Conservation (phyloP, 1,139 yeast genomes). For the Taiozyma sp. region DNA sequence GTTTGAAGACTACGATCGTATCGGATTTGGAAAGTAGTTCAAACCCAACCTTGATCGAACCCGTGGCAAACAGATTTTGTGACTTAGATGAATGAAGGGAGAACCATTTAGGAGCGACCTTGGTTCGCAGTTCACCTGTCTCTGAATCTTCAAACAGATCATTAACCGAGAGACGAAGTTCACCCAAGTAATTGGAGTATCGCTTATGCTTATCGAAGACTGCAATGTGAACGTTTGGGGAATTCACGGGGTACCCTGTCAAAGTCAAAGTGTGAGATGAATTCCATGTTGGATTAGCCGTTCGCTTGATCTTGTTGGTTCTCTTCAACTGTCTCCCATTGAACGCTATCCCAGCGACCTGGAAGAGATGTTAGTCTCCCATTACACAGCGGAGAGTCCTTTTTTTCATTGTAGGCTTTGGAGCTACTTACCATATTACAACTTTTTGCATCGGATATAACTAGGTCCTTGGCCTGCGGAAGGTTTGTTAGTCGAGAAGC, state of each 20-base stretch:
- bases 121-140: conserved; percentile 17
- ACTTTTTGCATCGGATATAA: conserved; percentile 10
- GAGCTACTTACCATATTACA: conserved; percentile 11
- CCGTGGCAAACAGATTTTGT: conserved; percentile 50
- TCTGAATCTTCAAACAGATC: conserved; percentile 14
- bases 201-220: conserved; percentile 24
- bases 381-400: neutral
- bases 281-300: conserved; percentile 34
- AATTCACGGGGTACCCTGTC: conserved; percentile 18
- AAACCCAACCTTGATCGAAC: conserved; percentile 50
- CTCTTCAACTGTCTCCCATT: conserved; percentile 16
- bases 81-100: conserved; percentile 42
- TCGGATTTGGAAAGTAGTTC: conserved; percentile 34
- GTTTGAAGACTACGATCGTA: conserved; percentile 11
- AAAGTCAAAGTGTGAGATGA: conserved; percentile 26
- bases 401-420: neutral
- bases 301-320: conserved; percentile 28
- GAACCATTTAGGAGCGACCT: conserved; percentile 44
- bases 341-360: conserved; percentile 20
- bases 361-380: neutral
- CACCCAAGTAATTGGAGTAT: conserved; percentile 24
- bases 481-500: neutral
- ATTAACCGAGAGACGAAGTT: conserved; percentile 18
- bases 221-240: conserved; percentile 27
- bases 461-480: conserved; percentile 15